These are phyloP conservation scores for Pseudopediastrum boryanum DNA, from an alignment of 139 green algal species.

Conservation along the genomic window DNA sequence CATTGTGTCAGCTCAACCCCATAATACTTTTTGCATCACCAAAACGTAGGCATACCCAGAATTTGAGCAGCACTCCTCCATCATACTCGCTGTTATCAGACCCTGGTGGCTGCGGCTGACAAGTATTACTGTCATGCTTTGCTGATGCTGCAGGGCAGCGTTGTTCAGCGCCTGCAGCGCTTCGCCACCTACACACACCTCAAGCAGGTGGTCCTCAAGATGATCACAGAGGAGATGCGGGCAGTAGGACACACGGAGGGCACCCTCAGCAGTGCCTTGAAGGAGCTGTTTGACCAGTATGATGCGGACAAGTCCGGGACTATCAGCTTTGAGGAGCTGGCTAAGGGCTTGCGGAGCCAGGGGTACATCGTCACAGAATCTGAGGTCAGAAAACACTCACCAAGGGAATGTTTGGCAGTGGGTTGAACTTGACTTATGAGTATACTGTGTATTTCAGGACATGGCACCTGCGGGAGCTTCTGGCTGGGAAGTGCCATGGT, in stretches of 20 bases:
- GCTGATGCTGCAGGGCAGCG: conserved; percentile 55
- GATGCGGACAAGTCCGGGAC: conserved; percentile 74
- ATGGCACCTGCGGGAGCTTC: no score
- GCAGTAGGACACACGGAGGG: background rate
- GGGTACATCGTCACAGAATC: conserved; percentile 71
- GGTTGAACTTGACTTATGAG: no score
- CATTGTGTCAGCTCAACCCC: no score
- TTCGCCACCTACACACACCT: conserved; percentile 90
- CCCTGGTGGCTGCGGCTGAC: background rate
- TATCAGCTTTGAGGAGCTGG: conserved; percentile 83
- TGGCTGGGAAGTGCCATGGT: no score
- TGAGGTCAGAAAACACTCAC: conserved; percentile 65
- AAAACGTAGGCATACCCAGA: no score
- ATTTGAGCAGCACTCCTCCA: no score
- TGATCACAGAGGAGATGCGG: conserved; percentile 82
- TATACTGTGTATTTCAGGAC: no score
- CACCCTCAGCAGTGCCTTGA: background rate
- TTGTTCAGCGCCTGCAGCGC: conserved; percentile 91
- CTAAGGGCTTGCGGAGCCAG: conserved; percentile 60
- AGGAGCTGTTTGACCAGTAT: conserved; percentile 65
- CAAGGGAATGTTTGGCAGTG: no score
- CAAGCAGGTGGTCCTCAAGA: conserved; percentile 90
- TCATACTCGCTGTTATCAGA: no score
- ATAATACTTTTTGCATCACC: no score
- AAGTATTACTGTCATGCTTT: background rate